Evolutionary conservation across 352 stramenopile genomes (phyloP).

Genomic region (Pythium apleroticum): DNA sequence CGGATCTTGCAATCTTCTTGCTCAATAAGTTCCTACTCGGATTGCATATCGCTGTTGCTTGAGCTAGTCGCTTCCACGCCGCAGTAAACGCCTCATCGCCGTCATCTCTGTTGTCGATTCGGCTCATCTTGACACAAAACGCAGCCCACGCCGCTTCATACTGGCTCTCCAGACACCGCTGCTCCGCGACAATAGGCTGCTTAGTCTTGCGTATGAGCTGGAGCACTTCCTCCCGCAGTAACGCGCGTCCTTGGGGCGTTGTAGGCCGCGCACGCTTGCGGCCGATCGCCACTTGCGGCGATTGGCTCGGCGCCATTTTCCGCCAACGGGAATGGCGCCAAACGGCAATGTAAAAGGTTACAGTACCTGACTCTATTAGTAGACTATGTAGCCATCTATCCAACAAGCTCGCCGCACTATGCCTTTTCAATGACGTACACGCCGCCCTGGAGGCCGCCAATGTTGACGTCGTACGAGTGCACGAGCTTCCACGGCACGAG

Average conservation of each 20-base stretch:
- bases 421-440: constrained; percentile 48
- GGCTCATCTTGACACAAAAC: constrained; percentile 13
- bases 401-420: background rate
- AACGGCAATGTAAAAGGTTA: too few species aligned
- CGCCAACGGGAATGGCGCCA: background rate
- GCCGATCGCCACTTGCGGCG: background rate
- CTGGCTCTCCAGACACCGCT: background rate
- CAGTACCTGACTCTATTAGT: background rate
- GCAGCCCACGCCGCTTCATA: constrained; percentile 20
- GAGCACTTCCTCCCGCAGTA: constrained; percentile 29
- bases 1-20: constrained; percentile 3
- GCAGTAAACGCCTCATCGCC: background rate
- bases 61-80: background rate
- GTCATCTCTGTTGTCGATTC: background rate
- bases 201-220: constrained; percentile 22
- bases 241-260: background rate
- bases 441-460: constrained; percentile 56
- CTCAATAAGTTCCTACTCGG: background rate
- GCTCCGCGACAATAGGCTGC: background rate
- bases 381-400: constrained; percentile 14
- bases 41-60: background rate
- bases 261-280: constrained; percentile 24
- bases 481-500: constrained; percentile 41
- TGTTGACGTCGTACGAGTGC: constrained; percentile 65
- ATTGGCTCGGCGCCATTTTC: constrained; percentile 1